Percentiles rank a stretch among this genome's conserved stretches.
These are phyloP conservation scores for Pythium vanterpoolii DNA, from an alignment of 352 stramenopile genomes.

Conservation along the genomic window DNA sequence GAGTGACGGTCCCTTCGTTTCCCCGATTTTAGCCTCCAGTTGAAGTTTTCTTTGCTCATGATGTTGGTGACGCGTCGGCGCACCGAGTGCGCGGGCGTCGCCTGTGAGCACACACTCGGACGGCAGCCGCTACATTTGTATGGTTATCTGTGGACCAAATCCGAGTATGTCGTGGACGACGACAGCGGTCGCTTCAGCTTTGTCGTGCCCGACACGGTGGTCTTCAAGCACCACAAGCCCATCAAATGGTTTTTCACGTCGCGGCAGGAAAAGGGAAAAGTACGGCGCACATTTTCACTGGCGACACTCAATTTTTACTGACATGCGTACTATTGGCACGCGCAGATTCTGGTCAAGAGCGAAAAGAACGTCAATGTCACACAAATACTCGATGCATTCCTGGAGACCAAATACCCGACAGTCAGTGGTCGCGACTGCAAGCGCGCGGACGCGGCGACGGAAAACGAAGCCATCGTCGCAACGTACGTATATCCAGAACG, in stretches of 20 bases:
- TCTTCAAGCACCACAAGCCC: slow-evolving; percentile 70
- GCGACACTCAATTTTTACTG: not conserved
- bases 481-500: slow-evolving; percentile 54
- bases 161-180: slow-evolving; percentile 21
- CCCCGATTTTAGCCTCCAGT: not conserved
- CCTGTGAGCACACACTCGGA: slow-evolving; percentile 57
- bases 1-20: slow-evolving; percentile 2
- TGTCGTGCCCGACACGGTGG: slow-evolving; percentile 58
- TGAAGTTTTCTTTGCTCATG: not conserved
- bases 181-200: slow-evolving; percentile 35
- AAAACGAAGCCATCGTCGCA: slow-evolving; percentile 45
- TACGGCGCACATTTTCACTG: slow-evolving; percentile 6
- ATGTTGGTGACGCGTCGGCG: slow-evolving; percentile 1
- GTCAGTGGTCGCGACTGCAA: not conserved
- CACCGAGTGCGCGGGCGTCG: slow-evolving; percentile 52
- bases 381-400: slow-evolving; percentile 51
- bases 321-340: not conserved
- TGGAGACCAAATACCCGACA: slow-evolving; percentile 24
- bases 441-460: not conserved
- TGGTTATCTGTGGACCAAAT: slow-evolving; percentile 53
- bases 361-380: slow-evolving; percentile 50
- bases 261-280: slow-evolving; percentile 64
- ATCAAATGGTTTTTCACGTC: slow-evolving; percentile 73
- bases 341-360: slow-evolving; percentile 58
- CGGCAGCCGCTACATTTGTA: slow-evolving; percentile 66